phyloP scores from a whole-genome alignment of 805 yeast genomes.

The Suhomyces emberorum region DNA sequence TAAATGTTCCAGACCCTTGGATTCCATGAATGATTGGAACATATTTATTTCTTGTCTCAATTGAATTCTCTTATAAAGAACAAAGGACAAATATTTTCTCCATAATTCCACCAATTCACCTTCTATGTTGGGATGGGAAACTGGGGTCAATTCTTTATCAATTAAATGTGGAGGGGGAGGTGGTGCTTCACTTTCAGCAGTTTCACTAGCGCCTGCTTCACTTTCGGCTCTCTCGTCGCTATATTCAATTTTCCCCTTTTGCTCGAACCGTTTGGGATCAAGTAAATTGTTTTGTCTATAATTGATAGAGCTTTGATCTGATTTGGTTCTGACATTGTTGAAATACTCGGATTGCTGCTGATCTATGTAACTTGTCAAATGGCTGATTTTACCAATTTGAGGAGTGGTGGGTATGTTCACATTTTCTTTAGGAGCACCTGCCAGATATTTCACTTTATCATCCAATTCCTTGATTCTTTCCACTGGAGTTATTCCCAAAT shows the following conservation, averaged over 20 bases:
- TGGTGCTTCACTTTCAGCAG: conserved; percentile 18
- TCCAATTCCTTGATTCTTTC: conserved; percentile 17
- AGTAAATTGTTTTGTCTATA: conserved; percentile 5
- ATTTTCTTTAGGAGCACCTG: conserved; percentile 23
- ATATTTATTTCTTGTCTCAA: conserved; percentile 39
- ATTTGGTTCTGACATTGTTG: conserved; percentile 3
- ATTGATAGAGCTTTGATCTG: conserved; percentile 7
- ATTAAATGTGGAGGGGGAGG: conserved; percentile 27
- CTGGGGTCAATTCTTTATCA: background rate
- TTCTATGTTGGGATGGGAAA: background rate
- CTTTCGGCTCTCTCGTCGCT: background rate
- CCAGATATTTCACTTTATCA: conserved; percentile 18
- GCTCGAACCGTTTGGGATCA: conserved; percentile 8
- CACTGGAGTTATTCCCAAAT: conserved; percentile 18
- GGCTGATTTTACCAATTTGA: conserved; percentile 15
- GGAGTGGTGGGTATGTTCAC: conserved; percentile 7
- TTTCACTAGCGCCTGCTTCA: conserved; percentile 1
- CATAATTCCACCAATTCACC: conserved; percentile 20
- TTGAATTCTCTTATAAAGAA: conserved; percentile 35
- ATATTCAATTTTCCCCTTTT: background rate
- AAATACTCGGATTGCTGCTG: conserved; percentile 21
- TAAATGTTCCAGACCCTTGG: conserved; percentile 1
- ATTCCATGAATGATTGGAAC: conserved; percentile 24
- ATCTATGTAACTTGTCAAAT: conserved; percentile 23
- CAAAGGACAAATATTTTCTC: conserved; percentile 33